Evolutionary conservation across 805 yeast species (phyloP).

Genomic region (Isabelozyma pseudorhagii): DNA sequence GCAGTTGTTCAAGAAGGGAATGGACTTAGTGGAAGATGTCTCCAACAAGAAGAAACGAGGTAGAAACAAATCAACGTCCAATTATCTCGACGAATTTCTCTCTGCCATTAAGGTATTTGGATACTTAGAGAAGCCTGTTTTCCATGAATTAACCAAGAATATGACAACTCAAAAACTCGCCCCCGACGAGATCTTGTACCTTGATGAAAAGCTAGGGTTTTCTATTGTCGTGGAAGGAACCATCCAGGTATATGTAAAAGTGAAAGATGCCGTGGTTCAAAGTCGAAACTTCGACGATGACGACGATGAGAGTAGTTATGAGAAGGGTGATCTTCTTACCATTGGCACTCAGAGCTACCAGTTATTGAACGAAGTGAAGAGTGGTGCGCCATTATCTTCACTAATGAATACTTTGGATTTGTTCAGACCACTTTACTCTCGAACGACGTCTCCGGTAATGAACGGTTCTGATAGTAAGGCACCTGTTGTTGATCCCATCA

Average conservation of each 20-base stretch:
- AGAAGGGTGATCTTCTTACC: conserved; percentile 39
- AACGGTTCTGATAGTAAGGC: not conserved
- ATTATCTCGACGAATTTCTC: conserved; percentile 84
- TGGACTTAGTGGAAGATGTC: conserved; percentile 43
- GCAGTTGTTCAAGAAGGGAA: conserved; percentile 39
- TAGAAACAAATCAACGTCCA: conserved; percentile 42
- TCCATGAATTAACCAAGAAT: conserved; percentile 86
- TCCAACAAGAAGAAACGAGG: conserved; percentile 23
- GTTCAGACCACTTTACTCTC: conserved; percentile 34
- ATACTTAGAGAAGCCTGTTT: conserved; percentile 83
- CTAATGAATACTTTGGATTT: conserved; percentile 75
- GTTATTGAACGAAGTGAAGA: conserved; percentile 71
- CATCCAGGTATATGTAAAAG: conserved; percentile 69
- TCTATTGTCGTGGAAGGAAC: conserved; percentile 91
- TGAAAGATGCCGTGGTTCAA: conserved; percentile 18
- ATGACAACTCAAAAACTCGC: conserved; percentile 86
- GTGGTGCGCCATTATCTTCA: conserved; percentile 83
- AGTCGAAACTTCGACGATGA: not conserved
- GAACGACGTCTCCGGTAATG: not conserved
- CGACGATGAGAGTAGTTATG: conserved; percentile 23
- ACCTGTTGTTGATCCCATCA: not conserved
- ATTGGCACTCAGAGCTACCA: conserved; percentile 66
- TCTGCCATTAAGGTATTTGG: conserved; percentile 93
- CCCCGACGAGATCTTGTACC: conserved; percentile 68
- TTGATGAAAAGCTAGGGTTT: conserved; percentile 79